These are phyloP conservation scores for Boletus pseudo-olivaceus DNA, from an alignment of 768 basidiomycete genomes.

Conservation along the genomic window DNA sequence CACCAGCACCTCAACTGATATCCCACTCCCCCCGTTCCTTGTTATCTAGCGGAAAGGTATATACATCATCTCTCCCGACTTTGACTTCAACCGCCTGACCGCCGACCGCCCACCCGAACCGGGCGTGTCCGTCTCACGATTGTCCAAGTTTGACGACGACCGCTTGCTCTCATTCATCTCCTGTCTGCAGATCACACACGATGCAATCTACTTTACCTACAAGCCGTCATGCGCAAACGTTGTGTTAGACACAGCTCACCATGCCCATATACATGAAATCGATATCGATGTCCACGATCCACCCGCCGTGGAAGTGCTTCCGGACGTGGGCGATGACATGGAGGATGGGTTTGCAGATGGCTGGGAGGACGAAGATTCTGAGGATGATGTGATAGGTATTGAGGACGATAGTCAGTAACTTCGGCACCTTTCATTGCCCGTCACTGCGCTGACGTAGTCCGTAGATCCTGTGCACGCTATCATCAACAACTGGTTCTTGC, in stretches of 20 bases:
- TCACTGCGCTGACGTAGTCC: slow-evolving; percentile 1
- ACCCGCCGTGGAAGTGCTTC: slow-evolving; percentile 1
- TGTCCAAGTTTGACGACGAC: slow-evolving; percentile 15
- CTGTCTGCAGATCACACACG: slow-evolving; percentile 55
- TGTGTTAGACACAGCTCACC: not conserved
- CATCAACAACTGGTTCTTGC: slow-evolving; percentile 22
- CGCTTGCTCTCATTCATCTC: slow-evolving; percentile 31
- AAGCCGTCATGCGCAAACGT: slow-evolving; percentile 3
- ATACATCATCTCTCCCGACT: slow-evolving; percentile 24
- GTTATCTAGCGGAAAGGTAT: slow-evolving; percentile 21
- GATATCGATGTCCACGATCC: not conserved
- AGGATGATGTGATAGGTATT: slow-evolving; percentile 3
- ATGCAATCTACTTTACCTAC: slow-evolving; percentile 47
- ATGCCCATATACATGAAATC: not conserved
- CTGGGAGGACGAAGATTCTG: slow-evolving; percentile 17
- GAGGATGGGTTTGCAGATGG: slow-evolving; percentile 8
- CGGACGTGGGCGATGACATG: slow-evolving; percentile 4
- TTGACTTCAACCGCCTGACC: slow-evolving; percentile 16
- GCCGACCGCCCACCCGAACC: slow-evolving; percentile 33
- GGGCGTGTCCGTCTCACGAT: slow-evolving; percentile 24
- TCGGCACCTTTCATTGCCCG: not conserved
- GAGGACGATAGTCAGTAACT: slow-evolving; percentile 10
- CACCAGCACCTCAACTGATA: not conserved
- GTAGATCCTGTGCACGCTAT: slow-evolving; percentile 14
- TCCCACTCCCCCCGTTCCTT: not conserved